These are phyloP conservation scores for Pseudisothecium myosuroides DNA, from an alignment of 225 moss, liverwort and hornwort species.

Conservation along the genomic window DNA sequence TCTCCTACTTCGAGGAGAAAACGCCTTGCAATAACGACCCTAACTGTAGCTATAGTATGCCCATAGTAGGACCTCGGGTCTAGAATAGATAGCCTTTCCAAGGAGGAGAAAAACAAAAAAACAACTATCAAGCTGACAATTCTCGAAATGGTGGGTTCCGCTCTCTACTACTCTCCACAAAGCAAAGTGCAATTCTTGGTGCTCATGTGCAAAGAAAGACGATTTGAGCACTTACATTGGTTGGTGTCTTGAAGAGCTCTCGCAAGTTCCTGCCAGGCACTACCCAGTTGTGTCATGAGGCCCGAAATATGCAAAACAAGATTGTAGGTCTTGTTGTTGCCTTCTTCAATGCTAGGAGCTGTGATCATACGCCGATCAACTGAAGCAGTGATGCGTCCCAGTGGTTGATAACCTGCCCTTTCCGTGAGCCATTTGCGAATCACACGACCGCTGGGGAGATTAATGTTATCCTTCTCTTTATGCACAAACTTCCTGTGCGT, in stretches of 20 bases:
- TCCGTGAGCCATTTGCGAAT: constrained; percentile 66
- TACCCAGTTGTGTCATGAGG: constrained; percentile 45
- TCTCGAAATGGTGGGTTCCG: background rate
- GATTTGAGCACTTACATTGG: constrained; percentile 29
- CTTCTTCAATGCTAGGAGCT: constrained; percentile 36
- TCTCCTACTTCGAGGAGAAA: background rate
- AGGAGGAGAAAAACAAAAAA: background rate
- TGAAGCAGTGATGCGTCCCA: constrained; percentile 31
- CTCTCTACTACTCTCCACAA: background rate
- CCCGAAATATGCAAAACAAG: constrained; percentile 48
- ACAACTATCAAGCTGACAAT: background rate
- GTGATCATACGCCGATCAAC: constrained; percentile 44
- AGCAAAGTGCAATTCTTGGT: background rate
- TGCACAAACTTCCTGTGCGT: constrained; percentile 58
- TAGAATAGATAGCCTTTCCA: background rate
- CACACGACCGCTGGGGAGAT: constrained; percentile 56
- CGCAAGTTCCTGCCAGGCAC: constrained; percentile 59
- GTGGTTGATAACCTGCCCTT: constrained; percentile 43
- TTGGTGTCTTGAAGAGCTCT: constrained; percentile 38
- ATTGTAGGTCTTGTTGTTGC: constrained; percentile 35
- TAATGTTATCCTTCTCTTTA: constrained; percentile 56
- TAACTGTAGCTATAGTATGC: background rate
- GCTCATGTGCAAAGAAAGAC: background rate
- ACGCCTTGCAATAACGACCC: background rate
- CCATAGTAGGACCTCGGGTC: background rate